Evolutionary conservation across 2,329 filamentous ascomycete species (phyloP), one percentile per base, ranked within the genome.

Genomic region (Penicillium sp.): DNA sequence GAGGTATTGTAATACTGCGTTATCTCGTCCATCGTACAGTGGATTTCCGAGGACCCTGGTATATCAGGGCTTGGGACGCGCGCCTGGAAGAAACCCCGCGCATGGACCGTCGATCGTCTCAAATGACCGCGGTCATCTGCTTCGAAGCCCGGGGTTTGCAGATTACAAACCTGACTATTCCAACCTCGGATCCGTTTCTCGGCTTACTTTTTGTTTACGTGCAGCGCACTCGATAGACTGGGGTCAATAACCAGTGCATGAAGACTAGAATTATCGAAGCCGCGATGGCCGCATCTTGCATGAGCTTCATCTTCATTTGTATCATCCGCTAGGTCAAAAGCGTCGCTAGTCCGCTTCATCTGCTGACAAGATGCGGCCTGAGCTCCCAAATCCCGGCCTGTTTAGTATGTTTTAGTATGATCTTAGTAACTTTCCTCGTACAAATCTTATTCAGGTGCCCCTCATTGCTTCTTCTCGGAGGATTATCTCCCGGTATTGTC

Each of bases 81-180:
- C 45, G 45, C 49, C 49, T 55, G 46, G 50, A 58, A 33, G 48
- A 55, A 56, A 44, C 47, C 29, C 45, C 26, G 54, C 59, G 65
- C 65, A 67, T 64, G 65, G 65, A 34, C 65, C 64, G 56, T 63
- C 57, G 60, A 64, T 65, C 62, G 56, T 58, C 59, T 62, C 65
- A 66, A 65, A 58, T 68, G 65, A 66, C 64, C 58, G 34, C 45
- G 56, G 64, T 66, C 63, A 67, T 63, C 65, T 61, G 64, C 61
- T 58, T 41, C 43, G 42, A 46, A 23, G 31, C 38, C 43, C 49
- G 48, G 48, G 58, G 60, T 28, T 28, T 50, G 53, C 52, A 58
- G 54, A 50, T 60, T 60, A 36, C 45, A 29, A 58, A 55, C 46
- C 28, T 16, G 53, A 54, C 55, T 31, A 49, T 50, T 53, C 33